phyloP scores from a whole-genome alignment of 805 yeast species.

The Starmerella etchellsii region DNA sequence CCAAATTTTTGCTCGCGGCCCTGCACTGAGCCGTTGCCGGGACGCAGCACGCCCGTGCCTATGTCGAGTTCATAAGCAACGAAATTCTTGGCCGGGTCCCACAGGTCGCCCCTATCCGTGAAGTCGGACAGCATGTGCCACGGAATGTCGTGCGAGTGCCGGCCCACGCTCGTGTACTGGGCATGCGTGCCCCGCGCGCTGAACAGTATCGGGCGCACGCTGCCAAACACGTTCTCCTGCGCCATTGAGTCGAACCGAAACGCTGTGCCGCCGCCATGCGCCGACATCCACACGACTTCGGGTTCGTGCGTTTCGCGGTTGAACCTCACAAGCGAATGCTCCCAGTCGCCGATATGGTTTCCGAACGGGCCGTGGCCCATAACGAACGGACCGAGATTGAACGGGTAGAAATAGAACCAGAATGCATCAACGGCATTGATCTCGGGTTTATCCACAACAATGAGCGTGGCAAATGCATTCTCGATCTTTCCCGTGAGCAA shows the following conservation, averaged over 20 bases:
- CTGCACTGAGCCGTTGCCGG: slow-evolving; percentile 29
- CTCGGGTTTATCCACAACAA: slow-evolving; percentile 84
- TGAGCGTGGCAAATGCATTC: slow-evolving; percentile 66
- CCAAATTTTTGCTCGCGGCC: slow-evolving; percentile 46
- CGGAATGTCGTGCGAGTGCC: slow-evolving; percentile 90
- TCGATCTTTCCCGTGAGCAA: slow-evolving; percentile 55
- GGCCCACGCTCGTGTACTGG: slow-evolving; percentile 90
- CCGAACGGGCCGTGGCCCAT: slow-evolving; percentile 98
- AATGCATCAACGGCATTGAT: slow-evolving; percentile 69
- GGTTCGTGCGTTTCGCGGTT: slow-evolving; percentile 49
- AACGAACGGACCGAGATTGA: slow-evolving; percentile 89
- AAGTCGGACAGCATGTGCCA: slow-evolving; percentile 82
- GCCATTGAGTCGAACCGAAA: slow-evolving; percentile 67
- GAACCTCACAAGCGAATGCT: slow-evolving; percentile 78
- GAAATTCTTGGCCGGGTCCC: slow-evolving; percentile 83
- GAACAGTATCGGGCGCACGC: slow-evolving; percentile 58
- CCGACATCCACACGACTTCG: slow-evolving; percentile 84
- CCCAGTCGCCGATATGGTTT: slow-evolving; percentile 97
- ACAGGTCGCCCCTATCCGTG: slow-evolving; percentile 86
- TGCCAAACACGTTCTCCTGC: slow-evolving; percentile 5
- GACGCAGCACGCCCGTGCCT: slow-evolving; percentile 28
- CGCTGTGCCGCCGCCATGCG: slow-evolving; percentile 96
- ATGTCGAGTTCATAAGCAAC: slow-evolving; percentile 75
- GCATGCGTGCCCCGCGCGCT: slow-evolving; percentile 96
- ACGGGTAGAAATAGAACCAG: slow-evolving; percentile 93